Evolutionary conservation across 805 yeast genomes (phyloP), one percentile per base, ranked within the genome.

Genomic region (Wickerhamomyces sydowiorum): DNA sequence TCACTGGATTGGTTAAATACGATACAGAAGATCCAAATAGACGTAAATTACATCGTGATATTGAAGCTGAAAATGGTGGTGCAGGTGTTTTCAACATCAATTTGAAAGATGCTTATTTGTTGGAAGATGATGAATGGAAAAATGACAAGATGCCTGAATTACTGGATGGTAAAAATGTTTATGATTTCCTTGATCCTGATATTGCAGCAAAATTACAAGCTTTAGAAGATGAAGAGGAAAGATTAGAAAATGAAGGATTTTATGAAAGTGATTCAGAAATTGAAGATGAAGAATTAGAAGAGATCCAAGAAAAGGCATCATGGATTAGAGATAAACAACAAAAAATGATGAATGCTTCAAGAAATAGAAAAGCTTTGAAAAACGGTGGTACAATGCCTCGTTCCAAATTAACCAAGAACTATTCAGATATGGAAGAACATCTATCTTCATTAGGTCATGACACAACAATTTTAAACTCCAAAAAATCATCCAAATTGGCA

Each of bases 111-210:
- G 85, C 82, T 59, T 93, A 95, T 66, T 53, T 93, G 48, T 73
- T 93, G 54, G 99, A 91, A 53, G 91, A 93, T 61, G 98, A 91
- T 40, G 95, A 87, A 50, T 93, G 99, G 99, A 91, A 91, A 76
- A 80, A 88, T 52, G 99, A 93, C 66, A 76, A 84, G 48, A 88
- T 93, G 88, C 99, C 99, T 22, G 99, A 93, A 72, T 76, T 93
- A 41, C 71, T 93, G 62, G 89, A 93, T 59, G 99, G 99, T 68
- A 85, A 80, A 71, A 93, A 93, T 62, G 96, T 93, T 44, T 91
- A 89, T 68, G 99, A 93, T 67, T 93, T 86, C 82, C 75, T 93
- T 64, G 99, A 93, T 59, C 88, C 96, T 34, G 99, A 93, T 54
- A 93, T 93, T 60, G 85, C 89, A 38, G 84, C 87, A 51, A 93